phyloP scores from a whole-genome alignment of 768 basidiomycete genomes.

The Paxillus ammoniavirescens region DNA sequence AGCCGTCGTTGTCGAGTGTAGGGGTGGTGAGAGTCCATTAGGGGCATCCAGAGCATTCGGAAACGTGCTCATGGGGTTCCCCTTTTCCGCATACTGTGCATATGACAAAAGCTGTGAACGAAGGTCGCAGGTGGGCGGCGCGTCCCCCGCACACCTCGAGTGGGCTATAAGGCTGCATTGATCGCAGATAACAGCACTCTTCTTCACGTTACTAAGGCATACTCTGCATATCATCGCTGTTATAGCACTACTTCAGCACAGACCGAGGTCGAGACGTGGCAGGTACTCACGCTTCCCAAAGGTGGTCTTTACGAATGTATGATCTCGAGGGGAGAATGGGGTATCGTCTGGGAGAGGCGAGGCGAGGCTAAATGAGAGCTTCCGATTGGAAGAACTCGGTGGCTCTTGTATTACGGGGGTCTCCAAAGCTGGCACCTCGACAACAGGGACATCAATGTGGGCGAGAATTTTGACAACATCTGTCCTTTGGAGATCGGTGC shows the following conservation, averaged over 20 bases:
- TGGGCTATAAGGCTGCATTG: conserved; percentile 90
- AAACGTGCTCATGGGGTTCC: conserved; percentile 51
- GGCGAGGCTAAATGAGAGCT: conserved; percentile 36
- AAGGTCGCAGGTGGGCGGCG: conserved; percentile 79
- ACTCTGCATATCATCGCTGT: conserved; percentile 86
- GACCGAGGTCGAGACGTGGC: background rate
- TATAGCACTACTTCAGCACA: conserved; percentile 8
- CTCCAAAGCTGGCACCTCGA: conserved; percentile 44
- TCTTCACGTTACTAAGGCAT: conserved; percentile 77
- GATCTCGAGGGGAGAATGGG: conserved; percentile 60
- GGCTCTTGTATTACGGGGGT: conserved; percentile 41
- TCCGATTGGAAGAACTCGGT: conserved; percentile 35
- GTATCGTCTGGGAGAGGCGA: conserved; percentile 32
- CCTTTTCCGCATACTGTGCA: conserved; percentile 74
- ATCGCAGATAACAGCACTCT: conserved; percentile 83
- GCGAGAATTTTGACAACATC: conserved; percentile 57
- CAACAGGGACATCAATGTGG: conserved; percentile 32
- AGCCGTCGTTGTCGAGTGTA: conserved; percentile 36
- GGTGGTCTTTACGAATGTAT: conserved; percentile 88
- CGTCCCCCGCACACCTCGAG: conserved; percentile 67
- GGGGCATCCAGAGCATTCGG: conserved; percentile 51
- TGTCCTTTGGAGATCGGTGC: conserved; percentile 76
- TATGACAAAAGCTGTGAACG: conserved; percentile 77
- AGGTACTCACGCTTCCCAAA: conserved; percentile 81
- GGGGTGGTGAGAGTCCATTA: conserved; percentile 3